Evolutionary conservation across 1,284 basidiomycete genomes (phyloP).

Genomic region (Takashimella tepidaria): DNA sequence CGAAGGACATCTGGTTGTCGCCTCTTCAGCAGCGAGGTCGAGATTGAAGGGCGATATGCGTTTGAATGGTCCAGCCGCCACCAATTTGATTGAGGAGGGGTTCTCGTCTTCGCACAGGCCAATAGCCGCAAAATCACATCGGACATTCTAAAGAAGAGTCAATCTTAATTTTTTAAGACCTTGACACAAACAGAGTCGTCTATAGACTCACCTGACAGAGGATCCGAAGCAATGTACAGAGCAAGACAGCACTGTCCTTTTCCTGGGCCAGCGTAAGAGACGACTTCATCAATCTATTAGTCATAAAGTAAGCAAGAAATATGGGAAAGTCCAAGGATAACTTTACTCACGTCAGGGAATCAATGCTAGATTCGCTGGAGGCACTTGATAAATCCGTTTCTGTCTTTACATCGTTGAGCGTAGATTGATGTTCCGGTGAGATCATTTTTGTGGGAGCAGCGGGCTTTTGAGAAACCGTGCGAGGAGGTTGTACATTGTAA

Average conservation of each 20-base stretch:
- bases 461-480: no score
- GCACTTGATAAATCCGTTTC: no score
- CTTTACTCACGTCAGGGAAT: neutral
- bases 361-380: neutral
- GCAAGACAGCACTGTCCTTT: constrained; percentile 29
- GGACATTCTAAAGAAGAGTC: constrained; percentile 7
- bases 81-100: constrained; percentile 18
- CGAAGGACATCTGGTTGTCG: constrained; percentile 23
- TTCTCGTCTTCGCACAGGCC: constrained; percentile 26
- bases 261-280: constrained; percentile 35
- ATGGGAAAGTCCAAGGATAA: constrained; percentile 5
- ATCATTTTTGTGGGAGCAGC: no score
- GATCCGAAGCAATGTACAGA: constrained; percentile 31
- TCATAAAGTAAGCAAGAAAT: neutral
- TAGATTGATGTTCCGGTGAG: no score
- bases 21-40: constrained; percentile 18
- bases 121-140: constrained; percentile 38
- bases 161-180: no score
- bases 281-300: constrained; percentile 29
- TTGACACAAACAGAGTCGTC: neutral
- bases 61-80: constrained; percentile 30
- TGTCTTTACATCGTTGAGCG: no score
- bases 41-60: constrained; percentile 29
- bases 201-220: constrained; percentile 30
- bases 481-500: no score